Percentiles rank a stretch among this genome's conserved stretches.
Conservation (phyloP, 179 eudicot species). For the Silene vulgaris region DNA sequence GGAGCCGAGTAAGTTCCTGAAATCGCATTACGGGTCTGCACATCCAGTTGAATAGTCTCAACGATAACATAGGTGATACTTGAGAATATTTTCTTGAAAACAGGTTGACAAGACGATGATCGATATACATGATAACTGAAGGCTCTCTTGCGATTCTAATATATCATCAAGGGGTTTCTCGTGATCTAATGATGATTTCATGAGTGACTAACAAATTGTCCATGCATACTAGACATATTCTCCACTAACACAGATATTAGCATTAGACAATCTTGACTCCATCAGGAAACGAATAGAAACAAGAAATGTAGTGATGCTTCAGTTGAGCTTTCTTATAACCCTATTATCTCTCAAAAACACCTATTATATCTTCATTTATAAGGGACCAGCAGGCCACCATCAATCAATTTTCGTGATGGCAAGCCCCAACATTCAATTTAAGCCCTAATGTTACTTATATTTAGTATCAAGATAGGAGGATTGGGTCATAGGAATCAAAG, state of each 20-base stretch:
- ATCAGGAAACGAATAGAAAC: background rate
- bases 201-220: background rate
- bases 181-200: background rate
- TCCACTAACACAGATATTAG: background rate
- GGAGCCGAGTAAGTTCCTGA: conserved; percentile 99
- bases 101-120: background rate
- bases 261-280: background rate
- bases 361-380: too few species aligned
- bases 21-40: conserved; percentile 91
- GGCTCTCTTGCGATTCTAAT: background rate
- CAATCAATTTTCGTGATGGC: background rate
- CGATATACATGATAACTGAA: background rate
- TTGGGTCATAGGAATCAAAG: background rate
- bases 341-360: too few species aligned
- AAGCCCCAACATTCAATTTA: background rate
- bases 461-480: background rate
- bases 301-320: background rate
- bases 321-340: too few species aligned
- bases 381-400: background rate
- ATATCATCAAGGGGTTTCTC: background rate
- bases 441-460: background rate
- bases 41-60: conserved; percentile 24
- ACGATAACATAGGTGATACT: conserved; percentile 7
- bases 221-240: background rate
- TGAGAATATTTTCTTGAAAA: background rate